Conservation (phyloP, 192 early-diverging fungal genomes). For the Backusella macrospora region DNA sequence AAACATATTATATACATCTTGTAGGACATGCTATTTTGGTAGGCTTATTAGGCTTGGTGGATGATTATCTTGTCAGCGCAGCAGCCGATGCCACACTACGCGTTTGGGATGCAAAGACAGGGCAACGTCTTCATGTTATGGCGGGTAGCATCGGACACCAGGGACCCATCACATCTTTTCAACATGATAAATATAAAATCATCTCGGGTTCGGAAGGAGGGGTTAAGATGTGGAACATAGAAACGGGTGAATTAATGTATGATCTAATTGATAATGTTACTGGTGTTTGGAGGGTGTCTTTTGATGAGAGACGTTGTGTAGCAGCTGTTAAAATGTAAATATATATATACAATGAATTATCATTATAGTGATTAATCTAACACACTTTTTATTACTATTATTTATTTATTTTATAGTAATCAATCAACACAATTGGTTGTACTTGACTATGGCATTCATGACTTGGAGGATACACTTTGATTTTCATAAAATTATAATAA, state of each 20-base stretch:
- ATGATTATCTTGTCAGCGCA: constrained; percentile 87
- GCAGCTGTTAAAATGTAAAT: constrained; percentile 65
- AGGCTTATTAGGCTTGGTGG: constrained; percentile 86
- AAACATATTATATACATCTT: constrained; percentile 26
- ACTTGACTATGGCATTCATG: constrained; percentile 72
- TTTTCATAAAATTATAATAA: too few species aligned
- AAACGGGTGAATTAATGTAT: constrained; percentile 78
- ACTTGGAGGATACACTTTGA: constrained; percentile 52
- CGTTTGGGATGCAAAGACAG: constrained; percentile 80
- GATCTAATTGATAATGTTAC: constrained; percentile 79
- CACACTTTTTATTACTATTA: neutral
- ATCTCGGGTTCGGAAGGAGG: constrained; percentile 92
- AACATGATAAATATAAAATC: constrained; percentile 89
- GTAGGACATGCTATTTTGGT: constrained; percentile 94
- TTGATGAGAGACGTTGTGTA: constrained; percentile 85
- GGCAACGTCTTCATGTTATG: constrained; percentile 61
- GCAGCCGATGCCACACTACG: constrained; percentile 93
- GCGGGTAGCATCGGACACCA: constrained; percentile 65
- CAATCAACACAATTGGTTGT: constrained; percentile 77
- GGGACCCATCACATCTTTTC: constrained; percentile 95
- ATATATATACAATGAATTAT: neutral
- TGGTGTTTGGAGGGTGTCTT: constrained; percentile 91
- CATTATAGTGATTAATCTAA: neutral
- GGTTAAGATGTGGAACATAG: constrained; percentile 93
- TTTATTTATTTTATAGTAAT: constrained; percentile 31